Base-by-base conservation (phyloP, 352 stramenopile species). In the Ophiocytium majus region DNA sequence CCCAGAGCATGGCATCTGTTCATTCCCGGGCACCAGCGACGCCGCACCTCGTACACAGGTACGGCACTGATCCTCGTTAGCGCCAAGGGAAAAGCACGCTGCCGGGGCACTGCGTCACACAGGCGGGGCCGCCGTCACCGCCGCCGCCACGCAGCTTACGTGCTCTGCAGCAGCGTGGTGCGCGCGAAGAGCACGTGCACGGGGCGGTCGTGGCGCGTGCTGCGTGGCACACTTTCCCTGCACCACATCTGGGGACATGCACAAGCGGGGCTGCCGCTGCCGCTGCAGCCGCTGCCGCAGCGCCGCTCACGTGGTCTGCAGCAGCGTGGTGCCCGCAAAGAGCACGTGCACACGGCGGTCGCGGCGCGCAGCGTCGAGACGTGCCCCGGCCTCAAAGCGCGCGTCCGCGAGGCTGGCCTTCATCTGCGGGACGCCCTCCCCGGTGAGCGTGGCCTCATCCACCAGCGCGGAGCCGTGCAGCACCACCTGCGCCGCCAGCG, bases 391-490 rank as follows among this genome's bases (percentile, higher is more conserved):
- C 64, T 84, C 79, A 28, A 84, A 79, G 74, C 50, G 36, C 36
- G 81, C 84, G 36, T 43, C 63, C n/a, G 35, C 37, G 32, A 88
- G 43, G 33, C 80, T 86, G 23, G 76, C 80, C 80, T 88, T 88
- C 80, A 88, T 88, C 74, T 88, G 84, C n/a, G 84, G 84, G 5
- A 84, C 80, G 35, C 80, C 80, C 74, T 88, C 84, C 10, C 84
- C 96, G 0, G 97, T 99, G 66, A 99, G 90, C 74, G 94, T 98
- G 23, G 97, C 95, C 90, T 99, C 97, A 89, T 98, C 98, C 34
- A 98, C 93, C 28, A 99, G 95, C 17, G 95, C 95, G 10, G 94
- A 96, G 9, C 97, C 97, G 82, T 95, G 91, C 34, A 99, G 84
- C 1, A 99, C 86, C 66, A 99, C 75, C 75, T 81, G 75, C 10